A percentile compares a stretch with the other conserved stretches of the same genome.
These are phyloP conservation scores for Fusarium pseudonygamai DNA, from an alignment of 2,329 filamentous ascomycete genomes.

Conservation along the genomic window DNA sequence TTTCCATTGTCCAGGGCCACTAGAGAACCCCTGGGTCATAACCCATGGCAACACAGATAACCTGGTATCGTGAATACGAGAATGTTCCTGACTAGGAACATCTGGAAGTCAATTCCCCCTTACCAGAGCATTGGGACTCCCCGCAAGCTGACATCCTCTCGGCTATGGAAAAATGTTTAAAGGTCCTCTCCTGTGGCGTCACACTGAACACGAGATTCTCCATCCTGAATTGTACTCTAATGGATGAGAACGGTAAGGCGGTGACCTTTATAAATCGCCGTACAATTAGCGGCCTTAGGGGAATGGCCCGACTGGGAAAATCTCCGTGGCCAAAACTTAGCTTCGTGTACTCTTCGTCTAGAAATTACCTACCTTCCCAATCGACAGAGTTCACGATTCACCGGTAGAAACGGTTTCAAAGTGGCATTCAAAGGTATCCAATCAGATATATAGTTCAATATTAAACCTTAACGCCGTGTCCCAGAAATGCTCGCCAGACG, in stretches of 20 bases:
- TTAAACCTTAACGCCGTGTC: conserved; percentile 12
- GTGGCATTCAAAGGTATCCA: not conserved
- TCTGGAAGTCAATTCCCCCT: conserved; percentile 6
- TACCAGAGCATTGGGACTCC: conserved; percentile 5
- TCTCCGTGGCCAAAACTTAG: not conserved
- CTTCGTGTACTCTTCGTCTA: conserved; percentile 15
- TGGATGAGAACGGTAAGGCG: not conserved
- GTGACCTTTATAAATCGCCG: not conserved
- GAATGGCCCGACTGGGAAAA: not conserved
- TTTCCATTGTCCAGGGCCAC: not conserved
- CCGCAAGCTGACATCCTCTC: not conserved
- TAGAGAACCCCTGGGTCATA: conserved; percentile 1
- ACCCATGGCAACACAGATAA: conserved; percentile 19
- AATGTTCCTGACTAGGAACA: conserved; percentile 23
- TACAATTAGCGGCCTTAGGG: not conserved
- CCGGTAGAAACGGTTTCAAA: not conserved
- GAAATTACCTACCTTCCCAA: not conserved
- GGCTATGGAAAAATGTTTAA: not conserved
- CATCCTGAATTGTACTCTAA: not conserved
- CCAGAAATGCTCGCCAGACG: not conserved
- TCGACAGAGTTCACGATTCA: not conserved
- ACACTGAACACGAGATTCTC: conserved; percentile 4
- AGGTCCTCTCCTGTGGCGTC: conserved; percentile 3
- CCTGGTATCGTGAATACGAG: conserved; percentile 26
- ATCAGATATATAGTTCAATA: not conserved